Evolutionary conservation across 2,329 filamentous ascomycete genomes (phyloP).

Genomic region (Penicillium hesseltinei): DNA sequence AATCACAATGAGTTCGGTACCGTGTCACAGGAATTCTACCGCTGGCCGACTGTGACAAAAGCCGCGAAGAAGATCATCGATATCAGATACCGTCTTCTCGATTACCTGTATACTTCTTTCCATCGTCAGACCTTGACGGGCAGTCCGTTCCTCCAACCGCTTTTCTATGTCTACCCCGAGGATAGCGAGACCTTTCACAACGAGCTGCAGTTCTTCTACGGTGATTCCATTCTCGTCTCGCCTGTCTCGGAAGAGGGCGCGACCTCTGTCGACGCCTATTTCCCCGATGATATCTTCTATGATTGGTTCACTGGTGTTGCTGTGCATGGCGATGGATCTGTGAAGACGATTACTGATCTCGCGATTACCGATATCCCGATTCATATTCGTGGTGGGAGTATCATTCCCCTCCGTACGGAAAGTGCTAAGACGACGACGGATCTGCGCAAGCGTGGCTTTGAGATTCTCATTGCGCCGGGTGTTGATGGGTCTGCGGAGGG

Average conservation of each 20-base stretch:
- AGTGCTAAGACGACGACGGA: conserved; percentile 61
- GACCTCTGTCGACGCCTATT: conserved; percentile 55
- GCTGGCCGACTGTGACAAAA: conserved; percentile 61
- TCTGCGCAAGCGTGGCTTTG: conserved; percentile 63
- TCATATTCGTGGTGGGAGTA: conserved; percentile 60
- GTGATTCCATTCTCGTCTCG: conserved; percentile 55
- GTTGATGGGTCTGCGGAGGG: conserved; percentile 63
- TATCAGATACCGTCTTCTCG: conserved; percentile 72
- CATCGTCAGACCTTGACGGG: conserved; percentile 60
- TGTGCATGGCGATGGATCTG: conserved; percentile 43
- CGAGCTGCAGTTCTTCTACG: conserved; percentile 60
- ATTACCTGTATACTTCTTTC: conserved; percentile 75
- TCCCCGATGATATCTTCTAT: conserved; percentile 60
- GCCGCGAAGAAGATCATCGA: conserved; percentile 68
- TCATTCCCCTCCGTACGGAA: conserved; percentile 56
- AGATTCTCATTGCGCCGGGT: conserved; percentile 67
- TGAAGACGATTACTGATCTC: conserved; percentile 47
- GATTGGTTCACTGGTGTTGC: conserved; percentile 58
- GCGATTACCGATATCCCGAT: conserved; percentile 58
- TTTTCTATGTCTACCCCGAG: conserved; percentile 69
- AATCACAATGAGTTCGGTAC: conserved; percentile 62
- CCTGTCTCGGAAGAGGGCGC: conserved; percentile 55
- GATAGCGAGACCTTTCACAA: conserved; percentile 54
- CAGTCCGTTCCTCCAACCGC: conserved; percentile 64
- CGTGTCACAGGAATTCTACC: conserved; percentile 70